These are phyloP conservation scores for Sicyos baderoa DNA, from an alignment of 306 rosid species.

Conservation along the genomic window DNA sequence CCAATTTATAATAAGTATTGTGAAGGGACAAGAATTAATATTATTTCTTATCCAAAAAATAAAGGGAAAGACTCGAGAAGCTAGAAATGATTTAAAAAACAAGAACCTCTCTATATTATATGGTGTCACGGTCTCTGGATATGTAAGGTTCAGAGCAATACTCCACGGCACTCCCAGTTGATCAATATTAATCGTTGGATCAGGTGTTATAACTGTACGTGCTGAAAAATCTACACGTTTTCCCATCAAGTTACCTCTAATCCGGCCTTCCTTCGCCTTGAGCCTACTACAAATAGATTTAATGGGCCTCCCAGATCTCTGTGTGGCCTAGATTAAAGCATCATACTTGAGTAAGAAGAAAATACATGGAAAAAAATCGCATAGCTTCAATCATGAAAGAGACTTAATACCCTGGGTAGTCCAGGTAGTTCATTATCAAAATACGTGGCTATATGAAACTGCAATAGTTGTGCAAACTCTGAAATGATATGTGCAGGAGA, in stretches of 20 bases:
- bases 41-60: too few species aligned
- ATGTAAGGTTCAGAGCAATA: constrained; percentile 88
- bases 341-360: background rate
- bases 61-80: background rate
- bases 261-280: constrained; percentile 98
- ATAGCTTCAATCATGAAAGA: background rate
- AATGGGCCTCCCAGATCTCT: constrained; percentile 96
- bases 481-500: constrained; percentile 96
- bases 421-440: constrained; percentile 97
- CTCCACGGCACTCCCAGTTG: constrained; percentile 98
- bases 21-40: too few species aligned
- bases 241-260: constrained; percentile 98
- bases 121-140: constrained; percentile 98
- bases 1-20: too few species aligned
- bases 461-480: constrained; percentile 92
- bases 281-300: constrained; percentile 98
- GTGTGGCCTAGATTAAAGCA: constrained; percentile 62
- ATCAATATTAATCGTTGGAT: constrained; percentile 90
- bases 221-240: constrained; percentile 98
- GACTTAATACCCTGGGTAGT: constrained; percentile 67
- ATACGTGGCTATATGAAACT: constrained; percentile 93
- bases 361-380: background rate
- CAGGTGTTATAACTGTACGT: constrained; percentile 95
- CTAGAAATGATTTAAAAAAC: constrained; percentile 2
- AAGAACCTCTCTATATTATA: constrained; percentile 84